Evolutionary conservation across 108 stramenopile genomes (phyloP).

Genomic region (Nitzschia sp.): DNA sequence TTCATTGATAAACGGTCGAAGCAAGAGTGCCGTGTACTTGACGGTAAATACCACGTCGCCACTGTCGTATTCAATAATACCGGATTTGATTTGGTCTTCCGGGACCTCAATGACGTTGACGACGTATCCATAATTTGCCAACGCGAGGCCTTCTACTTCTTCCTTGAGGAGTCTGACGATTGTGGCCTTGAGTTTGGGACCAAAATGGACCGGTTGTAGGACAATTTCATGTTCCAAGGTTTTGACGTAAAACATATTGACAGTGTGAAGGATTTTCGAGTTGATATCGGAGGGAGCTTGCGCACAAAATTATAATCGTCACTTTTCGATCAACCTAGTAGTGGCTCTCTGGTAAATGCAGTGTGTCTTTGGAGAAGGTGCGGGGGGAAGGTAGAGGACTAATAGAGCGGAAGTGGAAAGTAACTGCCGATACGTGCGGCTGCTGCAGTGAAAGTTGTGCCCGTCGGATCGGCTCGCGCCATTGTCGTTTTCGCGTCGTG

Average conservation of each 20-base stretch:
- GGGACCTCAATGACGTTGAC: conserved; percentile 92
- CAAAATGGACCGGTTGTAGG: conserved; percentile 82
- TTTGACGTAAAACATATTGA: conserved; percentile 89
- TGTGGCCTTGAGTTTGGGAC: conserved; percentile 82
- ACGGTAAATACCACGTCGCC: conserved; percentile 89
- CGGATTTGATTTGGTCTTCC: conserved; percentile 89
- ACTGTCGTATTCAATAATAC: conserved; percentile 94
- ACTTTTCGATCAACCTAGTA: too few species aligned
- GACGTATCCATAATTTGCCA: conserved; percentile 93
- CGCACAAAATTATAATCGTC: too few species aligned
- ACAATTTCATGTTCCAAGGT: conserved; percentile 86
- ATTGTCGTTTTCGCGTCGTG: too few species aligned
- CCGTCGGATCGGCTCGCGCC: too few species aligned
- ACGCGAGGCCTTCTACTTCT: conserved; percentile 89
- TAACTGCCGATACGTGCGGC: too few species aligned
- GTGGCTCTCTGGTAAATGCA: too few species aligned
- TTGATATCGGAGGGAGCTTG: too few species aligned
- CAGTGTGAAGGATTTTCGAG: too few species aligned
- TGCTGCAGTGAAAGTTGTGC: too few species aligned
- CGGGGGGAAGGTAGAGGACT: too few species aligned
- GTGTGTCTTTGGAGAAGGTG: too few species aligned
- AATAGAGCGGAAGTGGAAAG: too few species aligned
- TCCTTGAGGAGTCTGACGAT: conserved; percentile 86
- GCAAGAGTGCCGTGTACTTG: conserved; percentile 86
- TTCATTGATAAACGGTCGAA: conserved; percentile 91